Conservation (phyloP, 1,139 yeast species). For the Nakaseomyces uthaithaninus region DNA sequence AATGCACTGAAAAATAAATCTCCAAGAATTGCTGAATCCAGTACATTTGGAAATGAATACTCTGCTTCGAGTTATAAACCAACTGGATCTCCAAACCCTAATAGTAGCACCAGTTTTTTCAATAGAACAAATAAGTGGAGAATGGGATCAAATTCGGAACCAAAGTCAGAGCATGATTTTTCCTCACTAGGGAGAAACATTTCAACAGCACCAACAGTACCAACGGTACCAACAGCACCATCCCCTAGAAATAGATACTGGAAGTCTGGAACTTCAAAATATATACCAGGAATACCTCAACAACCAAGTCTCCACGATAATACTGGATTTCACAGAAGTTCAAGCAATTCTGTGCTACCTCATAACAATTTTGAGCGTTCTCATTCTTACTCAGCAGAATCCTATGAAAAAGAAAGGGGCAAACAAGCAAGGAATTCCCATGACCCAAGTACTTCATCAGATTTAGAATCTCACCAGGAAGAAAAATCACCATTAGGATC, state of each 20-base stretch:
- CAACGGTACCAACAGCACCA: constrained; percentile 4
- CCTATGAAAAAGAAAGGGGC: constrained; percentile 2
- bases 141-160: constrained; percentile 10
- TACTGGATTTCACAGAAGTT: neutral
- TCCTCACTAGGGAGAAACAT: neutral
- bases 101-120: constrained; percentile 13
- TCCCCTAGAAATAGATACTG: constrained; percentile 5
- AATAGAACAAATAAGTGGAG: constrained; percentile 23
- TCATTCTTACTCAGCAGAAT: constrained; percentile 3
- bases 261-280: neutral
- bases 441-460: neutral
- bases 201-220: neutral
- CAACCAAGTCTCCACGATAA: constrained; percentile 1
- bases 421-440: neutral
- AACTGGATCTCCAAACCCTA: constrained; percentile 7
- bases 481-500: neutral
- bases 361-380: constrained; percentile 1
- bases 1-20: constrained; percentile 2
- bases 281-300: neutral
- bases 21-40: neutral
- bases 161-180: constrained; percentile 3
- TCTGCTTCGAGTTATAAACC: neutral
- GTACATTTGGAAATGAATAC: neutral
- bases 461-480: neutral
- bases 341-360: neutral